These are phyloP conservation scores for Chytridium lagenaria DNA, from an alignment of 371 early-diverging fungal species.

Conservation along the genomic window DNA sequence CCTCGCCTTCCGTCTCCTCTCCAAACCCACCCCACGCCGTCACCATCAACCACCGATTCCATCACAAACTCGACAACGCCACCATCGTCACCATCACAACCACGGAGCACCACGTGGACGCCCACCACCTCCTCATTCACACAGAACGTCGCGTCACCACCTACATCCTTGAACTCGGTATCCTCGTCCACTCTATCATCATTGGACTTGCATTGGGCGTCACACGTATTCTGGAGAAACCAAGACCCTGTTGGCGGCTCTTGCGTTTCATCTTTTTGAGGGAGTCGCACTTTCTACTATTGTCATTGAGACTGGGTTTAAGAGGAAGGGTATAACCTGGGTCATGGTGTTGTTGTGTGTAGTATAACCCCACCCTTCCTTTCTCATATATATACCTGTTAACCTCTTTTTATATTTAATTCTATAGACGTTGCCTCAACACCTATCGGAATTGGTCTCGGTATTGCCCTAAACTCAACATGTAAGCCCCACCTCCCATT, in stretches of 20 bases:
- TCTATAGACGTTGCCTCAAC: constrained; percentile 42
- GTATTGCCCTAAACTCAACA: constrained; percentile 55
- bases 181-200: constrained; percentile 67
- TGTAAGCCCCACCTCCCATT: not conserved
- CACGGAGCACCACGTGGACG: not conserved
- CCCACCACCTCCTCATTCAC: not conserved
- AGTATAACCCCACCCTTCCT: not conserved
- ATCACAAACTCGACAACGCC: not conserved
- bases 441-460: constrained; percentile 77
- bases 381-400: not conserved
- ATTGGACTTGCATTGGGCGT: constrained; percentile 77
- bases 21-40: not conserved
- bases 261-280: constrained; percentile 91
- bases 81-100: not conserved
- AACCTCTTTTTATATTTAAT: constrained; percentile 34
- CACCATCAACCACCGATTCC: not conserved
- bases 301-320: not conserved
- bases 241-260: constrained; percentile 73
- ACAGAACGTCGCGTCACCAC: too few species aligned
- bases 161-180: constrained; percentile 39
- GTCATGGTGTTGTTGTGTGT: not conserved
- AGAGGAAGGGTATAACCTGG: not conserved
- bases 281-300: too few species aligned
- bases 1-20: too few species aligned
- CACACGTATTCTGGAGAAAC: constrained; percentile 69